A percentile compares a stretch with the other conserved stretches of the same genome.
phyloP scores from a whole-genome alignment of 2,329 filamentous ascomycete species.

The Arthrobotrys entomopaga region DNA sequence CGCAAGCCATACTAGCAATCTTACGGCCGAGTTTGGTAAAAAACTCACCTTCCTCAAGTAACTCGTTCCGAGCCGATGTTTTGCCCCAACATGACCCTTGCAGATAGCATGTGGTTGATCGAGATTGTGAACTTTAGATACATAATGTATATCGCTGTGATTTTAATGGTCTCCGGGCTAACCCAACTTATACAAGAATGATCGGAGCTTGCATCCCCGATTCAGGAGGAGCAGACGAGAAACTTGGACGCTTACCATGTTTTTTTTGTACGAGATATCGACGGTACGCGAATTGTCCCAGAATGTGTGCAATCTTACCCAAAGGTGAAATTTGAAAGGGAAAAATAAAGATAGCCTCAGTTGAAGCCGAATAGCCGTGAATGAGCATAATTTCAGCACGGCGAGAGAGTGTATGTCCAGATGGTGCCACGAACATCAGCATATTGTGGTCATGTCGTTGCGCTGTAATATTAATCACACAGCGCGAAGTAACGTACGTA shows the following conservation, averaged over 20 bases:
- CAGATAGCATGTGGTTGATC: constrained; percentile 28
- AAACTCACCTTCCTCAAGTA: constrained; percentile 28
- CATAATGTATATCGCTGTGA: not conserved
- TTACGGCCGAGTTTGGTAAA: constrained; percentile 5
- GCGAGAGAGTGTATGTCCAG: no score
- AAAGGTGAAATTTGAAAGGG: not conserved
- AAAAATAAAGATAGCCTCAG: constrained; percentile 1
- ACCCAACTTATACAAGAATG: not conserved
- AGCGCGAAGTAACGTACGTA: no score
- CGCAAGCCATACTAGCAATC: not conserved
- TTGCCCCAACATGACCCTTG: constrained; percentile 27
- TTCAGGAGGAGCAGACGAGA: constrained; percentile 10
- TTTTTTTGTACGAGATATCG: constrained; percentile 19
- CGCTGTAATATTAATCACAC: no score
- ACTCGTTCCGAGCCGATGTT: constrained; percentile 37
- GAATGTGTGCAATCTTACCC: no score
- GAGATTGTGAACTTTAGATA: constrained; percentile 8
- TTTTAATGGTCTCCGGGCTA: not conserved
- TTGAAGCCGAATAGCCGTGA: not conserved
- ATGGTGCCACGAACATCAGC: no score
- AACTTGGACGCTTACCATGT: constrained; percentile 3
- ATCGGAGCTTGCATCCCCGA: constrained; percentile 2
- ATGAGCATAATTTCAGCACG: not conserved
- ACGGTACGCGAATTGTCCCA: not conserved
- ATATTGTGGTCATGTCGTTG: no score